phyloP scores from a whole-genome alignment of 192 early-diverging fungal genomes.

The Lobosporangium transversale region DNA sequence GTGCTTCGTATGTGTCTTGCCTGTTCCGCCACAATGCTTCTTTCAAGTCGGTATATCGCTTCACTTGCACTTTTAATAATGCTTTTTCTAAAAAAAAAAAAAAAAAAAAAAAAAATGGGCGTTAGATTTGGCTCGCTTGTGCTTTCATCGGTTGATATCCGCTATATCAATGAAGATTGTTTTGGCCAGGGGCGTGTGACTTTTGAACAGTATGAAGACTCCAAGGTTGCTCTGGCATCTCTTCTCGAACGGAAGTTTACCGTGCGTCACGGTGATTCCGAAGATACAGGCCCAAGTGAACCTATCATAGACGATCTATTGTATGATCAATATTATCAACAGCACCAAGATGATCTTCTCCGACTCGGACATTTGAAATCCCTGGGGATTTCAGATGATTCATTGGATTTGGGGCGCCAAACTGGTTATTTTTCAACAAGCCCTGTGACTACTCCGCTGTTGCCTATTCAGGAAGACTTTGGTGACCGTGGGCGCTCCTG shows the following conservation, averaged over 20 bases:
- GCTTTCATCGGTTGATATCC: constrained; percentile 38
- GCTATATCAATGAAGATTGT: constrained; percentile 40
- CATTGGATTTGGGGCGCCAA: neutral
- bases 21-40: neutral
- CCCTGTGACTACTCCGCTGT: neutral
- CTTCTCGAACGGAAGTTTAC: constrained; percentile 12
- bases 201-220: constrained; percentile 23
- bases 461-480: neutral
- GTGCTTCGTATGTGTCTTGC: constrained; percentile 21
- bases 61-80: neutral
- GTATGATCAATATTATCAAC: constrained; percentile 35
- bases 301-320: constrained; percentile 28
- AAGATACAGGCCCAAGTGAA: constrained; percentile 10
- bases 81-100: too few species aligned
- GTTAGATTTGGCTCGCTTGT: constrained; percentile 32
- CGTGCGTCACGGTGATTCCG: constrained; percentile 23
- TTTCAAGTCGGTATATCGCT: neutral
- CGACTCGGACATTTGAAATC: neutral
- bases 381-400: neutral
- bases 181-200: constrained; percentile 29
- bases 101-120: too few species aligned
- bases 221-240: constrained; percentile 7
- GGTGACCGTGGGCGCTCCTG: constrained; percentile 4
- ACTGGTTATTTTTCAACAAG: neutral
- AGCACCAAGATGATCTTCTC: constrained; percentile 26